Evolutionary conservation across 352 stramenopile genomes (phyloP).

Genomic region (Saprolegnia parasitica): DNA sequence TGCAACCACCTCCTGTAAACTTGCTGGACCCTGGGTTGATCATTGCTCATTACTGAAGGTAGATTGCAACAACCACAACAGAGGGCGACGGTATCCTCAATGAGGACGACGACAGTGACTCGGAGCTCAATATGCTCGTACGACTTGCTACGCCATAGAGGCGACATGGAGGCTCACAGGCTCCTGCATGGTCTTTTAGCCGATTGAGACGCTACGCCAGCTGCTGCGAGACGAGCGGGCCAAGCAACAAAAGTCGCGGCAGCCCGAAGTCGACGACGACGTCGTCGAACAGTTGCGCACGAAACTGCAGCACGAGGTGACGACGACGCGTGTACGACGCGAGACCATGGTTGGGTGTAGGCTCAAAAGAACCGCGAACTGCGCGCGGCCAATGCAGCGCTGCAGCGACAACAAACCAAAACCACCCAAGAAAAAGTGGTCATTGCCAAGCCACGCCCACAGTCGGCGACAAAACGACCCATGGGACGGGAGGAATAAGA

Average conservation of each 20-base stretch:
- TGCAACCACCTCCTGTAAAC: background rate
- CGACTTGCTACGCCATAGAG: slow-evolving; percentile 3
- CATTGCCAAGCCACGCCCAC: background rate
- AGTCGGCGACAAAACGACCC: background rate
- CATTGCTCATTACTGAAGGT: background rate
- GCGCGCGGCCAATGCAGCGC: slow-evolving; percentile 39
- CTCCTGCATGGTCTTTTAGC: too few relatives aligned
- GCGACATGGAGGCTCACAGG: background rate
- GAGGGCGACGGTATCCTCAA: background rate
- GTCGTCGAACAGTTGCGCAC: background rate
- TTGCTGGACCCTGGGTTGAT: background rate
- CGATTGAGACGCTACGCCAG: background rate
- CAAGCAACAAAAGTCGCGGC: slow-evolving; percentile 25
- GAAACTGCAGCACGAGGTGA: slow-evolving; percentile 18
- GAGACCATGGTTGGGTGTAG: slow-evolving; percentile 36
- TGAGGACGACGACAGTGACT: slow-evolving; percentile 6
- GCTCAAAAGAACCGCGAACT: slow-evolving; percentile 45
- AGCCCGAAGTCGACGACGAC: slow-evolving; percentile 21
- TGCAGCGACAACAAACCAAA: slow-evolving; percentile 35
- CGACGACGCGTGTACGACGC: background rate
- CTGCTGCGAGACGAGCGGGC: slow-evolving; percentile 13
- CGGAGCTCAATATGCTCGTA: background rate
- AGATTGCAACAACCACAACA: background rate
- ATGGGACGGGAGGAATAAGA: background rate
- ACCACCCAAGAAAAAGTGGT: background rate